Conservation (phyloP, 768 basidiomycete genomes). For the Lentinus tigrinus region DNA sequence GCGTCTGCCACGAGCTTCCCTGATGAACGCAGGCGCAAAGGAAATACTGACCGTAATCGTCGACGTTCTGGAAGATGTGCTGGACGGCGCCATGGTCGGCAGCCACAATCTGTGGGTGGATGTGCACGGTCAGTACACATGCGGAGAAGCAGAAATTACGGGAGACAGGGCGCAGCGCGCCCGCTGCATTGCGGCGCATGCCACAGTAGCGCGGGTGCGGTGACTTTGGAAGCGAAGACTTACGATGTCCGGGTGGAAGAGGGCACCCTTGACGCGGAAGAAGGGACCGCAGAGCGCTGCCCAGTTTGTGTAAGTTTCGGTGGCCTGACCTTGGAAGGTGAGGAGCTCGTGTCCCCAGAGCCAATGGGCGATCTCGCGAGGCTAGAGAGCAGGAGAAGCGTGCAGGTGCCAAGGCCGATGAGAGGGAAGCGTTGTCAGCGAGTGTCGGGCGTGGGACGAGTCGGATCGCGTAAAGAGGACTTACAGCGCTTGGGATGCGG, state of each 20-base stretch:
- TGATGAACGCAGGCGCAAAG: not conserved
- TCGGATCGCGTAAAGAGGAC: not conserved
- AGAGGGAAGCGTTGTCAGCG: not conserved
- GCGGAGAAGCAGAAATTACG: not conserved
- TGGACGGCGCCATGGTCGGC: constrained; percentile 37
- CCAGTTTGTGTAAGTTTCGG: constrained; percentile 35
- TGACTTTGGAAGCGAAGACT: constrained; percentile 7
- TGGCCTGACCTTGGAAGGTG: constrained; percentile 33
- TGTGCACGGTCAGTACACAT: not conserved
- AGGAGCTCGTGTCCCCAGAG: constrained; percentile 39
- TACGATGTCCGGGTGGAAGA: constrained; percentile 39
- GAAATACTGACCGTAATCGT: constrained; percentile 30
- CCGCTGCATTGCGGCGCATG: not conserved
- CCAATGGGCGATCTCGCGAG: constrained; percentile 17
- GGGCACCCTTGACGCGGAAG: constrained; percentile 38
- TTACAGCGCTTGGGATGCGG: constrained; percentile 19
- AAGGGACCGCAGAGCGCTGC: constrained; percentile 31
- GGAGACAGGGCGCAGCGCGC: not conserved
- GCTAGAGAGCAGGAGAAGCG: constrained; percentile 2
- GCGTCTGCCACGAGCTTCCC: not conserved
- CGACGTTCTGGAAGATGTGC: constrained; percentile 37
- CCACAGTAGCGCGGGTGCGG: not conserved
- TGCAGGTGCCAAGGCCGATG: not conserved
- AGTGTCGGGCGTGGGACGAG: not conserved
- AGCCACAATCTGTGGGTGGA: constrained; percentile 10